These are phyloP conservation scores for Penicillium goetzii DNA, from an alignment of 495 filamentous ascomycete species.

Conservation along the genomic window DNA sequence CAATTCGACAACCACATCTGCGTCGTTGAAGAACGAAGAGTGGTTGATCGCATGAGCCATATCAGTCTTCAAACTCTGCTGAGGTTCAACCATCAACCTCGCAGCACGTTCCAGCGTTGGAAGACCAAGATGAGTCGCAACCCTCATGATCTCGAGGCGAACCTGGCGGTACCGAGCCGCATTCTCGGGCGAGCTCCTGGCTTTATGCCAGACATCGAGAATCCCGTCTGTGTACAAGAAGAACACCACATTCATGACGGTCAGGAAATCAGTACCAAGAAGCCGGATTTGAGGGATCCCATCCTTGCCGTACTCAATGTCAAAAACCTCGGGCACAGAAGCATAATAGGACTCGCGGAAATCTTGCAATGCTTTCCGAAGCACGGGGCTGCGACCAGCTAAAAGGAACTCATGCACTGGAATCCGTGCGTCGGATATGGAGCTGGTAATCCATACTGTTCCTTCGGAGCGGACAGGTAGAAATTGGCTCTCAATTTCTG, in stretches of 20 bases:
- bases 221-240: slow-evolving; percentile 82
- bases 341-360: slow-evolving; percentile 50
- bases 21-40: slow-evolving; percentile 68
- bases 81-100: slow-evolving; percentile 68
- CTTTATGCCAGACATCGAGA: slow-evolving; percentile 82
- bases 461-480: slow-evolving; percentile 35
- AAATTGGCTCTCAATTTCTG: slow-evolving; percentile 61
- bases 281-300: slow-evolving; percentile 61
- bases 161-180: slow-evolving; percentile 74
- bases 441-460: slow-evolving; percentile 56
- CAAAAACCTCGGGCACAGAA: slow-evolving; percentile 61
- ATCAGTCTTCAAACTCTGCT: slow-evolving; percentile 65
- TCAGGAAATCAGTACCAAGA: slow-evolving; percentile 69
- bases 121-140: slow-evolving; percentile 69
- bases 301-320: slow-evolving; percentile 55
- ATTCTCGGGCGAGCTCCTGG: slow-evolving; percentile 61
- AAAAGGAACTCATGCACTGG: slow-evolving; percentile 86
- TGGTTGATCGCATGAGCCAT: slow-evolving; percentile 69
- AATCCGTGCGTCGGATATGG: slow-evolving; percentile 65
- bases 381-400: slow-evolving; percentile 67
- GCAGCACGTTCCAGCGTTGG: slow-evolving; percentile 71
- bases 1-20: slow-evolving; percentile 77
- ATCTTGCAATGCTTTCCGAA: slow-evolving; percentile 64
- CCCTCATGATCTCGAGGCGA: slow-evolving; percentile 79
- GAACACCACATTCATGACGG: slow-evolving; percentile 74